A percentile compares a stretch with the other conserved stretches of the same genome.
These are phyloP conservation scores for Lycium barbarum DNA, from an alignment of 257 asterid genomes.

Conservation along the genomic window DNA sequence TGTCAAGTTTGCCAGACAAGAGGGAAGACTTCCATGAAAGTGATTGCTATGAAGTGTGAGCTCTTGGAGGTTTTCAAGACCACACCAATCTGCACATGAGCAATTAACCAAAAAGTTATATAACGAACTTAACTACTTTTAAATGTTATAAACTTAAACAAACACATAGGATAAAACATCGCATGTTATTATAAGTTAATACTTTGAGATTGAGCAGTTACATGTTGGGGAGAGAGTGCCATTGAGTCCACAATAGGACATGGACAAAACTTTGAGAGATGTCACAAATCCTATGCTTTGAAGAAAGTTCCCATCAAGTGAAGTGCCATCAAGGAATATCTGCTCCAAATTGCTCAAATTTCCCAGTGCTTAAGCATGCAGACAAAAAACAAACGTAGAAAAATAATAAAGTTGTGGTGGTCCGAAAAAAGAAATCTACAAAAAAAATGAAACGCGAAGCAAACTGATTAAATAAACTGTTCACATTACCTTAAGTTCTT, in stretches of 20 bases:
- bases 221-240: background rate
- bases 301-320: background rate
- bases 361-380: background rate
- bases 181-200: no score
- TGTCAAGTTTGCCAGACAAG: conserved; percentile 16
- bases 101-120: background rate
- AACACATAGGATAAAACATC: no score
- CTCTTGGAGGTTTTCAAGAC: background rate
- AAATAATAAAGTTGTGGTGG: background rate
- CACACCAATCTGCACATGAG: background rate
- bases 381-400: background rate
- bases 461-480: no score
- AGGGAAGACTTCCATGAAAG: background rate
- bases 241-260: background rate
- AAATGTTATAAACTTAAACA: no score
- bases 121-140: no score
- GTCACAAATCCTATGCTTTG: background rate
- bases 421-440: no score
- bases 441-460: no score
- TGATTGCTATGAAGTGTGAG: background rate
- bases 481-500: no score
- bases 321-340: background rate
- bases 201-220: background rate
- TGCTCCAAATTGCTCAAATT: background rate
- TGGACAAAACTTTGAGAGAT: background rate